Percentiles rank a stretch among this genome's conserved stretches.
These are phyloP conservation scores for Penicillium sp. DNA, from an alignment of 2,329 filamentous ascomycete genomes.

Conservation along the genomic window DNA sequence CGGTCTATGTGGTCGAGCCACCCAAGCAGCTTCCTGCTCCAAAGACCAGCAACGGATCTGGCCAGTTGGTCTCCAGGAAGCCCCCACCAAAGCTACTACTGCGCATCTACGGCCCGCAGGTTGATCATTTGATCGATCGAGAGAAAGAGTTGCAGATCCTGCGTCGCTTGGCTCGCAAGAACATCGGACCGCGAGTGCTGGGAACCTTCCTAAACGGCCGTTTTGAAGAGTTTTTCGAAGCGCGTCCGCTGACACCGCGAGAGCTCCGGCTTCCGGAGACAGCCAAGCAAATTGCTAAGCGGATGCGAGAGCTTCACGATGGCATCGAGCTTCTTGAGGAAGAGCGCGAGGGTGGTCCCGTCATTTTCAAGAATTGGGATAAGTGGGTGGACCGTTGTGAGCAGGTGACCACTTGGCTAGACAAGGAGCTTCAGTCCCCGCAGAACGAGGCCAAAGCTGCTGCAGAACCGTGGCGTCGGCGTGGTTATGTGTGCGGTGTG, in stretches of 20 bases:
- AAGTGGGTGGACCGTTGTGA: constrained; percentile 73
- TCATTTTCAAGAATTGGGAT: constrained; percentile 92
- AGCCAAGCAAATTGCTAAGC: constrained; percentile 90
- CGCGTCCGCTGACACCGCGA: constrained; percentile 72
- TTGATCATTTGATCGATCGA: constrained; percentile 92
- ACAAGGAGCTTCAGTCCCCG: constrained; percentile 59
- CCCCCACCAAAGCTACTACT: constrained; percentile 74
- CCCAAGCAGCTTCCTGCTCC: constrained; percentile 61
- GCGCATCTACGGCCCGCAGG: constrained; percentile 91
- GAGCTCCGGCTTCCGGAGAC: constrained; percentile 81
- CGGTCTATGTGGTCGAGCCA: constrained; percentile 90
- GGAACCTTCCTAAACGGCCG: constrained; percentile 93
- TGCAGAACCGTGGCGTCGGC: constrained; percentile 63
- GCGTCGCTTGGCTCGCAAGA: constrained; percentile 81
- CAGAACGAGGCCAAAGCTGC: constrained; percentile 45
- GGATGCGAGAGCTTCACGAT: constrained; percentile 94
- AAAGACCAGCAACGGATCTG: constrained; percentile 42
- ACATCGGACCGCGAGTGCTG: constrained; percentile 85
- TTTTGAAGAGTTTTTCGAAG: constrained; percentile 93
- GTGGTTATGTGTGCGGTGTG: constrained; percentile 78
- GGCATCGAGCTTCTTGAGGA: constrained; percentile 81
- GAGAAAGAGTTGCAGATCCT: constrained; percentile 87
- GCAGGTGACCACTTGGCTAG: constrained; percentile 54
- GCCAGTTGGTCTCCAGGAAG: constrained; percentile 44
- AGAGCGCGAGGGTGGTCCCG: constrained; percentile 76